Conservation (phyloP, 768 basidiomycete species). For the Amanita rubescens region DNA sequence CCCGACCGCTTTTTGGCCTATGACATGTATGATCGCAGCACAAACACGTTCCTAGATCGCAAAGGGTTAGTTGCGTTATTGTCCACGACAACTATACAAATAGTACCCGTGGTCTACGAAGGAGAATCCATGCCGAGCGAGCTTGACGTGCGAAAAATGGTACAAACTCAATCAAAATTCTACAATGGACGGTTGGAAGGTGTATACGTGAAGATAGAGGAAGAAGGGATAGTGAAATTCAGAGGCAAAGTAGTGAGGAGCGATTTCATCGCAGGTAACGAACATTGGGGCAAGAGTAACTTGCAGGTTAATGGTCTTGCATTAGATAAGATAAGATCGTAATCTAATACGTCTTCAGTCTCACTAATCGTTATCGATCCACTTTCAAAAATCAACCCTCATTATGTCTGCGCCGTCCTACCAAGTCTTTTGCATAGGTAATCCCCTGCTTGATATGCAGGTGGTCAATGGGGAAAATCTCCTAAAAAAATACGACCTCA, state of each 20-base stretch:
- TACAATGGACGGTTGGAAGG: constrained; percentile 45
- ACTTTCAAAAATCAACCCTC: constrained; percentile 4
- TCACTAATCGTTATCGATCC: not conserved
- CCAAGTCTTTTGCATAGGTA: constrained; percentile 84
- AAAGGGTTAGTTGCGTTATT: constrained; percentile 27
- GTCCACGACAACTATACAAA: constrained; percentile 28
- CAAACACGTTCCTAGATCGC: constrained; percentile 32
- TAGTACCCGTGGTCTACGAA: constrained; percentile 38
- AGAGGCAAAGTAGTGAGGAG: constrained; percentile 51
- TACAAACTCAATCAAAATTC: constrained; percentile 23
- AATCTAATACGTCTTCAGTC: too few relatives aligned
- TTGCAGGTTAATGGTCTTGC: constrained; percentile 26
- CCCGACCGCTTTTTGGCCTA: constrained; percentile 53
- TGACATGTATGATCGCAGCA: constrained; percentile 49
- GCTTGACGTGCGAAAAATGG: constrained; percentile 34
- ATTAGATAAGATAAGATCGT: constrained; percentile 1
- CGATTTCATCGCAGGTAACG: constrained; percentile 58
- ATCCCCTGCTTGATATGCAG: constrained; percentile 96
- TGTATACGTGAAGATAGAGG: constrained; percentile 51
- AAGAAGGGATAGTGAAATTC: constrained; percentile 27
- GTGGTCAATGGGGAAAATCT: constrained; percentile 79
- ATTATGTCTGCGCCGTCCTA: constrained; percentile 42
- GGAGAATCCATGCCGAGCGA: constrained; percentile 32
- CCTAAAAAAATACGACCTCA: constrained; percentile 83
- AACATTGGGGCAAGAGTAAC: constrained; percentile 41